phyloP scores from a whole-genome alignment of 2,329 filamentous ascomycete genomes.

The Colletotrichum sp. region DNA sequence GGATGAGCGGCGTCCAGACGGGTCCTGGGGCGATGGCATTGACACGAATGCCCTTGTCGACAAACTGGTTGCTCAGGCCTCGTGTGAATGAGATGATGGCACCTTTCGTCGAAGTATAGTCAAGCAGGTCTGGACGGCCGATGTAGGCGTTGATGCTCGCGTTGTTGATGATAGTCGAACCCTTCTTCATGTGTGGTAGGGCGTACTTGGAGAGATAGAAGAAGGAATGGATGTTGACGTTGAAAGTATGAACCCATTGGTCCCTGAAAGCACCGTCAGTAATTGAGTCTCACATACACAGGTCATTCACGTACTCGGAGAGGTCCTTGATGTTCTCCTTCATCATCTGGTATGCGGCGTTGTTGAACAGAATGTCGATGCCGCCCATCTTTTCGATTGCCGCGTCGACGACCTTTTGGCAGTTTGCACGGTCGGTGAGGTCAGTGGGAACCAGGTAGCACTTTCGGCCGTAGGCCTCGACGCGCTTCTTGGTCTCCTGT shows the following conservation, averaged over 20 bases:
- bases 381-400: constrained; percentile 69
- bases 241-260: constrained; percentile 81
- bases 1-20: constrained; percentile 80
- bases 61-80: constrained; percentile 76
- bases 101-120: constrained; percentile 82
- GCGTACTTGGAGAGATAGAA: constrained; percentile 83
- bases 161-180: constrained; percentile 83
- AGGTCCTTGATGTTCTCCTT: constrained; percentile 73
- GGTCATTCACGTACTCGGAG: constrained; percentile 57
- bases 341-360: constrained; percentile 73
- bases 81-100: constrained; percentile 82
- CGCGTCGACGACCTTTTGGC: constrained; percentile 70
- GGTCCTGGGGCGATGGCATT: constrained; percentile 81
- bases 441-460: constrained; percentile 70
- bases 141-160: constrained; percentile 85
- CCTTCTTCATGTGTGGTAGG: constrained; percentile 75
- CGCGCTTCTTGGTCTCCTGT: constrained; percentile 72
- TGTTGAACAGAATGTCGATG: constrained; percentile 78
- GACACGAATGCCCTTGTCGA: constrained; percentile 74
- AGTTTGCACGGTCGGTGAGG: constrained; percentile 69
- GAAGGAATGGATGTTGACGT: constrained; percentile 82
- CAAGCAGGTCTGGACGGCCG: constrained; percentile 78
- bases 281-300: background rate
- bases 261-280: constrained; percentile 41
- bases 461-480: constrained; percentile 70